These are phyloP conservation scores for Apophysomyces ossiformis DNA, from an alignment of 371 early-diverging fungal species.

Conservation along the genomic window DNA sequence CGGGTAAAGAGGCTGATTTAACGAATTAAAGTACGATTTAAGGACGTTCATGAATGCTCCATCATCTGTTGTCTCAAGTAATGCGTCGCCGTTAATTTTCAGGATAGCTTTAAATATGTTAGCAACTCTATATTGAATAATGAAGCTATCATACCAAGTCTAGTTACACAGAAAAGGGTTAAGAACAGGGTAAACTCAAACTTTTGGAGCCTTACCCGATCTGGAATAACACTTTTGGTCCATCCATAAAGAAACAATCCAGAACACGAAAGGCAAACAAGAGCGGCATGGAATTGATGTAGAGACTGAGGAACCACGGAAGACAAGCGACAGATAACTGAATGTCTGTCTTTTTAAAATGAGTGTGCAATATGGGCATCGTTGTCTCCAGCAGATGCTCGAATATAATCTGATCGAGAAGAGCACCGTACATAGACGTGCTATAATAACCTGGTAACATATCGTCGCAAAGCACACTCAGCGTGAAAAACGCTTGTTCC, in stretches of 20 bases:
- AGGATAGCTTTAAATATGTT: slow-evolving; percentile 65
- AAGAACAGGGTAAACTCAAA: background rate
- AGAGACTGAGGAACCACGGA: slow-evolving; percentile 96
- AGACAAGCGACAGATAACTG: slow-evolving; percentile 94
- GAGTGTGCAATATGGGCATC: slow-evolving; percentile 79
- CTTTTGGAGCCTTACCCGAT: slow-evolving; percentile 64
- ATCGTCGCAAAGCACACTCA: slow-evolving; percentile 87
- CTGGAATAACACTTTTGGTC: slow-evolving; percentile 92
- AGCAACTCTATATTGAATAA: background rate
- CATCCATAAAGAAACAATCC: slow-evolving; percentile 96
- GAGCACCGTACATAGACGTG: slow-evolving; percentile 96
- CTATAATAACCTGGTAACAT: slow-evolving; percentile 95
- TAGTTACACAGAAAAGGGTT: background rate
- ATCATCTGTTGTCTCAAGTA: slow-evolving; percentile 87
- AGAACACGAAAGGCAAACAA: slow-evolving; percentile 86
- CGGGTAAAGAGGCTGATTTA: slow-evolving; percentile 71
- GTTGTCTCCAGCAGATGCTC: slow-evolving; percentile 81
- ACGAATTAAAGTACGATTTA: slow-evolving; percentile 73
- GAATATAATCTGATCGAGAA: slow-evolving; percentile 93
- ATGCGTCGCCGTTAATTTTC: slow-evolving; percentile 89
- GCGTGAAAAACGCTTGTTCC: slow-evolving; percentile 96
- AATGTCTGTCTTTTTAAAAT: slow-evolving; percentile 86
- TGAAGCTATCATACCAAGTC: background rate
- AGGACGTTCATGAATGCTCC: slow-evolving; percentile 86
- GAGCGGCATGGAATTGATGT: slow-evolving; percentile 93